Conservation (phyloP, 768 basidiomycete genomes). For the Pholiota conissans region DNA sequence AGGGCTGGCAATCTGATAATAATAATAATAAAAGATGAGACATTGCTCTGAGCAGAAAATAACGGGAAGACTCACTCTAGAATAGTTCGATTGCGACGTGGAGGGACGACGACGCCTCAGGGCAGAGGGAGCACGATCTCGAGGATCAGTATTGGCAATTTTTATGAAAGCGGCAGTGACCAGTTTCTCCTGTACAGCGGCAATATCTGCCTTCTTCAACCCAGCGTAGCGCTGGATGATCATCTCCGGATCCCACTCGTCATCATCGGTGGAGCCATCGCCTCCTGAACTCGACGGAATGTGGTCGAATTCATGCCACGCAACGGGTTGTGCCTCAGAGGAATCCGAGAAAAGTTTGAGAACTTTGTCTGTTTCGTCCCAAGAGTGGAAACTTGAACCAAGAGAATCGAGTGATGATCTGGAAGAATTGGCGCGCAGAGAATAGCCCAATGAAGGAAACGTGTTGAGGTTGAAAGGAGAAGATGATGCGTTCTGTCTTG, state of each 20-base stretch:
- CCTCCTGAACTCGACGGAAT: constrained; percentile 49
- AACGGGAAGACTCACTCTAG: constrained; percentile 38
- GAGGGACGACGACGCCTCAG: constrained; percentile 74
- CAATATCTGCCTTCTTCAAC: constrained; percentile 68
- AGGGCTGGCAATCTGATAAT: constrained; percentile 59
- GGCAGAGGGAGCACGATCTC: constrained; percentile 64
- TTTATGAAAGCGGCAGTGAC: constrained; percentile 63
- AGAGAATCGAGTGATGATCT: constrained; percentile 77
- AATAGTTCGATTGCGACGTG: constrained; percentile 81
- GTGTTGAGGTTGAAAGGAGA: constrained; percentile 53
- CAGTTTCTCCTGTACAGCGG: constrained; percentile 74
- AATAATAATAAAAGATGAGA: not conserved
- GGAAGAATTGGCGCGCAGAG: constrained; percentile 72
- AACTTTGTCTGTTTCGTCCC: constrained; percentile 62
- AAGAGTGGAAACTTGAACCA: constrained; percentile 86
- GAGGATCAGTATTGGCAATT: constrained; percentile 53
- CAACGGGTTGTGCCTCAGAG: constrained; percentile 43
- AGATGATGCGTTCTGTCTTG: constrained; percentile 50
- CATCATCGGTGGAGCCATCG: constrained; percentile 52
- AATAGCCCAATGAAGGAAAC: constrained; percentile 63
- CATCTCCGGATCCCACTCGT: constrained; percentile 63
- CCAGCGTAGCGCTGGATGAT: constrained; percentile 66
- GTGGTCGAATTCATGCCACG: constrained; percentile 66
- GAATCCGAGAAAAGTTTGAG: constrained; percentile 54
- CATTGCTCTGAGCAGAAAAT: constrained; percentile 10